Evolutionary conservation across 345 rosid species (phyloP).

Genomic region (Salix udensis): DNA sequence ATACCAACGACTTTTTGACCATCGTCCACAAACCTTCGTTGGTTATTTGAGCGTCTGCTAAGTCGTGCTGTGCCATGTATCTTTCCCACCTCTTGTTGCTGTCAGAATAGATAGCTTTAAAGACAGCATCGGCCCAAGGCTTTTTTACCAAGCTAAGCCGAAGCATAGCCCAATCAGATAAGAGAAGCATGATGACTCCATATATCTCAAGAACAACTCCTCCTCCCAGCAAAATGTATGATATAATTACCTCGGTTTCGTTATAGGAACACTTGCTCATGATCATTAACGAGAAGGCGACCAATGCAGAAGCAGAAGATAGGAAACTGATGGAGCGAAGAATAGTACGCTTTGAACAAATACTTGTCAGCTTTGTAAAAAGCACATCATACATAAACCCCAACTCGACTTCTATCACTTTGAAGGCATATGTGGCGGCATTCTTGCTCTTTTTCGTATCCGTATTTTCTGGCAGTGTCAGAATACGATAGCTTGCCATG

Average conservation of each 20-base stretch:
- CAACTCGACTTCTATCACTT: constrained; percentile 12
- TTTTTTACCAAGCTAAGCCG: background rate
- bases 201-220: background rate
- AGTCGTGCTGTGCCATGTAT: too few relatives aligned
- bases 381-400: constrained; percentile 17
- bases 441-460: too few relatives aligned
- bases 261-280: too few relatives aligned
- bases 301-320: background rate
- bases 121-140: too few relatives aligned
- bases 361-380: background rate
- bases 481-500: too few relatives aligned
- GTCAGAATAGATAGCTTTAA: background rate
- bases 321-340: background rate
- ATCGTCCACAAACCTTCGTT: too few relatives aligned
- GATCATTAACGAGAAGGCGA: background rate
- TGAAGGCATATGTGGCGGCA: constrained; percentile 6
- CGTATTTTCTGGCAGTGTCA: too few relatives aligned
- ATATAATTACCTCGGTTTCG: background rate
- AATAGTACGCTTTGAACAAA: background rate
- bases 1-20: too few relatives aligned
- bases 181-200: background rate
- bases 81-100: background rate
- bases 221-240: background rate
- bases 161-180: background rate
- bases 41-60: too few relatives aligned